These are phyloP conservation scores for Aspergillus amoenus DNA, from an alignment of 2,329 filamentous ascomycete species.

Conservation along the genomic window DNA sequence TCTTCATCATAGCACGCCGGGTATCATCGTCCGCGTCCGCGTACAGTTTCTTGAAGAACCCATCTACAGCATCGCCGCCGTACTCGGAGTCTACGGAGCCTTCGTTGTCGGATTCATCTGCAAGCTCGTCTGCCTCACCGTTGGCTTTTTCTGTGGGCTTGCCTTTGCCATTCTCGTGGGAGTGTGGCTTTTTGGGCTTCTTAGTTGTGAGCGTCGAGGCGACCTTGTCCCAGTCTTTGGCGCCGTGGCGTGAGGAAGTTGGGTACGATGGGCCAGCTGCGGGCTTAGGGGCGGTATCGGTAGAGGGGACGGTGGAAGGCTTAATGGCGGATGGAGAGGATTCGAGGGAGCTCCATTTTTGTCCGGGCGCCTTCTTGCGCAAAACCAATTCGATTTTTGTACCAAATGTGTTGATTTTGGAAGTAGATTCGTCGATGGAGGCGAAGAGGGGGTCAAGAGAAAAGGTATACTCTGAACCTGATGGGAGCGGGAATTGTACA, in stretches of 20 bases:
- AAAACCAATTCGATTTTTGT: slow-evolving; percentile 79
- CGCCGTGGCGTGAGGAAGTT: slow-evolving; percentile 77
- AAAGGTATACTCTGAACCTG: slow-evolving; percentile 58
- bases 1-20: slow-evolving; percentile 95
- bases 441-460: slow-evolving; percentile 67
- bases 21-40: slow-evolving; percentile 74
- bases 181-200: slow-evolving; percentile 16
- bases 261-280: slow-evolving; percentile 67
- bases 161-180: slow-evolving; percentile 28
- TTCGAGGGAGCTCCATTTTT: slow-evolving; percentile 68
- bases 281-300: slow-evolving; percentile 11
- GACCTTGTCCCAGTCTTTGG: slow-evolving; percentile 91
- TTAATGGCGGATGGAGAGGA: slow-evolving; percentile 33
- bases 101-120: slow-evolving; percentile 57
- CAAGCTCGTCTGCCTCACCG: slow-evolving; percentile 34
- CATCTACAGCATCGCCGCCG: slow-evolving; percentile 65
- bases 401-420: slow-evolving; percentile 64
- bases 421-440: slow-evolving; percentile 61
- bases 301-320: slow-evolving; percentile 15
- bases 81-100: slow-evolving; percentile 43
- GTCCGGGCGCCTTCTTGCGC: slow-evolving; percentile 62
- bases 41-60: slow-evolving; percentile 90
- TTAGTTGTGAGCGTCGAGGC: slow-evolving; percentile 49
- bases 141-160: slow-evolving; percentile 28
- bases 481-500: slow-evolving; percentile 59